These are phyloP conservation scores for Orychophragmus violaceus DNA, from an alignment of 345 rosid genomes.

Conservation along the genomic window DNA sequence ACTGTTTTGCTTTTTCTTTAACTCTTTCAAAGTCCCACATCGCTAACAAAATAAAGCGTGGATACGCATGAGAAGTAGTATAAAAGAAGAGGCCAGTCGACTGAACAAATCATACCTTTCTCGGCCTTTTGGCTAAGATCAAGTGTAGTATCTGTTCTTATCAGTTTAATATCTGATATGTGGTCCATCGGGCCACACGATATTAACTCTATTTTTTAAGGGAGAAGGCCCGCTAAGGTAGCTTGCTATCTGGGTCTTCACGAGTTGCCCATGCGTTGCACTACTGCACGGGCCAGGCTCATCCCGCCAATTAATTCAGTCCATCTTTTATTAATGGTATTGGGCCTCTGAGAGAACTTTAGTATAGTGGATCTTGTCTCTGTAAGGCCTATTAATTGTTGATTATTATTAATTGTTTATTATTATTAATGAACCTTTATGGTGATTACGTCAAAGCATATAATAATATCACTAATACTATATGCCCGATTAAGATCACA, in stretches of 20 bases:
- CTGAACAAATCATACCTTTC: constrained; percentile 36
- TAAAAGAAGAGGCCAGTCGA: neutral
- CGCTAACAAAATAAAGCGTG: neutral
- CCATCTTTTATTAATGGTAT: neutral
- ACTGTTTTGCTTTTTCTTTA: neutral
- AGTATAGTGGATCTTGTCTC: no score
- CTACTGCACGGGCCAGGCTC: constrained; percentile 20
- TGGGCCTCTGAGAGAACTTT: no score
- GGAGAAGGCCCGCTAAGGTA: constrained; percentile 1
- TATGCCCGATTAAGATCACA: neutral
- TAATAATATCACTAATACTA: no score
- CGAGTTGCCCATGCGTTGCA: constrained; percentile 18
- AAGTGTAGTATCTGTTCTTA: constrained; percentile 64
- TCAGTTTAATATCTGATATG: constrained; percentile 63
- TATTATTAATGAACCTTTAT: no score
- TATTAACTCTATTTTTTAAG: constrained; percentile 27
- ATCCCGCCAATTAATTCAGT: neutral
- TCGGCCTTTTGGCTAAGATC: constrained; percentile 75
- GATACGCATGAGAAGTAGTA: neutral
- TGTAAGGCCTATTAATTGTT: no score
- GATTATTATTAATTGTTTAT: no score
- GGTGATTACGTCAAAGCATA: no score
- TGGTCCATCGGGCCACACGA: constrained; percentile 28
- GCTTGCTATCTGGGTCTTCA: constrained; percentile 16
- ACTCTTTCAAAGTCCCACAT: constrained; percentile 12